These are phyloP conservation scores for Niebla homalea DNA, from an alignment of 495 filamentous ascomycete genomes.

Conservation along the genomic window DNA sequence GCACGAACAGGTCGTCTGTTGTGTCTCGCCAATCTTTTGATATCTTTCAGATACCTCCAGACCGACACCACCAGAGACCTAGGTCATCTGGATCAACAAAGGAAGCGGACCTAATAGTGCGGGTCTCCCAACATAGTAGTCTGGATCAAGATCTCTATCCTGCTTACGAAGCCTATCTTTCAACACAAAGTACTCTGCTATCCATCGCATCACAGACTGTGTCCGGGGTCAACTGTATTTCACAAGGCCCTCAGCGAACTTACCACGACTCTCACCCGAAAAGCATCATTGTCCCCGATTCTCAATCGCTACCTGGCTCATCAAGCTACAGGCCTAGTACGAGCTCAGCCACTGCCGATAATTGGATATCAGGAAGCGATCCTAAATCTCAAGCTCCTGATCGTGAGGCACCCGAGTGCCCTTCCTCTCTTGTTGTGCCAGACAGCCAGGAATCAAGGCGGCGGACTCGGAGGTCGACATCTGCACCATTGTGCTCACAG, in stretches of 20 bases:
- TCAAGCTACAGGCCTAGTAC: constrained; percentile 7
- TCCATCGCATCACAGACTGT: neutral
- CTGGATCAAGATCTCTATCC: constrained; percentile 12
- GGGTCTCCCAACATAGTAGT: constrained; percentile 15
- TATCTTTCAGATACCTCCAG: too few relatives aligned
- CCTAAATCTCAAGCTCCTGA: neutral
- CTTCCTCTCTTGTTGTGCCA: neutral
- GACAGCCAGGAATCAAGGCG: neutral
- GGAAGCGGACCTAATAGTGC: neutral
- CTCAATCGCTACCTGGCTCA: constrained; percentile 13
- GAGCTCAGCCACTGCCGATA: neutral
- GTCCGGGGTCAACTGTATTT: constrained; percentile 4
- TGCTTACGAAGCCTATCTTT: constrained; percentile 14
- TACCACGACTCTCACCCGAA: neutral
- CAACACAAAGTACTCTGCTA: constrained; percentile 1
- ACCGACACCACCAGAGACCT: too few relatives aligned
- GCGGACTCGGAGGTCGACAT: neutral
- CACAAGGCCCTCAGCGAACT: neutral
- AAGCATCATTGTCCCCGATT: constrained; percentile 13
- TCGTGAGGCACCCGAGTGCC: neutral
- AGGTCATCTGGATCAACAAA: too few relatives aligned
- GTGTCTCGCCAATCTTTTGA: too few relatives aligned
- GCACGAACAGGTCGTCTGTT: too few relatives aligned
- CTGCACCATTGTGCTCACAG: neutral
- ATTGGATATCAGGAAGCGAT: too few relatives aligned